Percentiles rank a stretch among this genome's conserved stretches.
phyloP scores from a whole-genome alignment of 2,329 filamentous ascomycete species.

The Xylariaceae sp. region DNA sequence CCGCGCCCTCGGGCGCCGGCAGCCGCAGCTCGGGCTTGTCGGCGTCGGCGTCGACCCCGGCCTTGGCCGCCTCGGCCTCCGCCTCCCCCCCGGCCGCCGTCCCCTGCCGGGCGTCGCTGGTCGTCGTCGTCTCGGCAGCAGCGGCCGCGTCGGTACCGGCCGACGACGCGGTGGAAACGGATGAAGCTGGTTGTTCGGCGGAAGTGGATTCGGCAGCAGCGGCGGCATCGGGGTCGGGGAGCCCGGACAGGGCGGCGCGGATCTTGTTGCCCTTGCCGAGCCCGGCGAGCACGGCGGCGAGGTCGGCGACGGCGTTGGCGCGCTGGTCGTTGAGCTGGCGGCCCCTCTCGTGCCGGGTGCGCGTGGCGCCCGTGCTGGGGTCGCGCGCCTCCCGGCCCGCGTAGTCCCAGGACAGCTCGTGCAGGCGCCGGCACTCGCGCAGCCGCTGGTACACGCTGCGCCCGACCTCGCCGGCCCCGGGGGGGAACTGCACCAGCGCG shows the following conservation, averaged over 20 bases:
- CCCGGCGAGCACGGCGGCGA: conserved; percentile 50
- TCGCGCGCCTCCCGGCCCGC: conserved; percentile 28
- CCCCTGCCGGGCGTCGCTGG: background rate
- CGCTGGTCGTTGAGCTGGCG: conserved; percentile 51
- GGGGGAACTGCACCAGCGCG: conserved; percentile 50
- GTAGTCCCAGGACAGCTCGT: conserved; percentile 54
- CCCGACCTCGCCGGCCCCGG: conserved; percentile 44
- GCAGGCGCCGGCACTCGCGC: conserved; percentile 55
- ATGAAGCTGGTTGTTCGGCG: too few relatives aligned
- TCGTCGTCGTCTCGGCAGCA: conserved; percentile 13
- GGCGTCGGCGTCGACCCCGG: conserved; percentile 26
- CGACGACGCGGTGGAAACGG: too few relatives aligned
- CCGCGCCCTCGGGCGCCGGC: conserved; percentile 1
- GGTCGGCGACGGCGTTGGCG: conserved; percentile 55
- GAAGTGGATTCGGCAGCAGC: background rate
- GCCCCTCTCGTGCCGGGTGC: conserved; percentile 37
- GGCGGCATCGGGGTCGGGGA: conserved; percentile 8
- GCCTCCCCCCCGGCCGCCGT: conserved; percentile 5
- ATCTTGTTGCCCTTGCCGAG: conserved; percentile 41
- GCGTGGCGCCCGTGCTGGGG: conserved; percentile 14
- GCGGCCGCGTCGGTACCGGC: too few relatives aligned
- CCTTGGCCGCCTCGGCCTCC: conserved; percentile 13
- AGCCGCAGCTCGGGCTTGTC: background rate
- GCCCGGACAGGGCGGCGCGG: background rate
- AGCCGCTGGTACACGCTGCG: conserved; percentile 55